Conservation (phyloP, 352 stramenopile genomes). For the Phytophthora citrophthora region DNA sequence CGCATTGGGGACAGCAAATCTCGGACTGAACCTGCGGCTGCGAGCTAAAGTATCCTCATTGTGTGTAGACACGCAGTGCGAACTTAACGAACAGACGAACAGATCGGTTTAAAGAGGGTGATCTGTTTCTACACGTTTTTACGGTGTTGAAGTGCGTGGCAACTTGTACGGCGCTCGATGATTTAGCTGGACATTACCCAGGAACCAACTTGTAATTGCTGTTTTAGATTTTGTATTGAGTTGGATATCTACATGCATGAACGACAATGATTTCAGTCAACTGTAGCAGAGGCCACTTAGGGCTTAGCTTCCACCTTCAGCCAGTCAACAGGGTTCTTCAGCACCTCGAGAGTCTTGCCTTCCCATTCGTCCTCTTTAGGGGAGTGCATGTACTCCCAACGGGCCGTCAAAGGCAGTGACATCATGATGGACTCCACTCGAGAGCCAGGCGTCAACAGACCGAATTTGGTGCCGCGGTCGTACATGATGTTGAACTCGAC, state of each 20-base stretch:
- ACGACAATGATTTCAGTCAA: background rate
- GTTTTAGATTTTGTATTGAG: background rate
- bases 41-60: conserved; percentile 22
- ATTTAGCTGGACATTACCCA: too few relatives aligned
- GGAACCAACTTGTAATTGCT: too few relatives aligned
- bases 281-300: conserved; percentile 9
- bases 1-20: conserved; percentile 32
- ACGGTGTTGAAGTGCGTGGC: too few relatives aligned
- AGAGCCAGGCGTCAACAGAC: conserved; percentile 95
- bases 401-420: conserved; percentile 96
- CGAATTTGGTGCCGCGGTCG: conserved; percentile 98
- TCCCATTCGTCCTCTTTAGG: too few relatives aligned
- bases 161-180: too few relatives aligned
- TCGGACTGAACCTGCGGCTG: conserved; percentile 30
- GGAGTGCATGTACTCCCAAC: conserved; percentile 97
- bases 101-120: conserved; percentile 12
- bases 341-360: conserved; percentile 93
- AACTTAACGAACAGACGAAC: conserved; percentile 5
- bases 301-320: conserved; percentile 65
- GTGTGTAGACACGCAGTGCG: conserved; percentile 24
- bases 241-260: conserved; percentile 31
- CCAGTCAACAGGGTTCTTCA: conserved; percentile 96
- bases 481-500: conserved; percentile 99
- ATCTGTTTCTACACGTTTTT: too few relatives aligned
- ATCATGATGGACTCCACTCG: conserved; percentile 99